These are phyloP conservation scores for Hemerocallis citrina DNA, from an alignment of 106 monocot genomes.

Conservation along the genomic window DNA sequence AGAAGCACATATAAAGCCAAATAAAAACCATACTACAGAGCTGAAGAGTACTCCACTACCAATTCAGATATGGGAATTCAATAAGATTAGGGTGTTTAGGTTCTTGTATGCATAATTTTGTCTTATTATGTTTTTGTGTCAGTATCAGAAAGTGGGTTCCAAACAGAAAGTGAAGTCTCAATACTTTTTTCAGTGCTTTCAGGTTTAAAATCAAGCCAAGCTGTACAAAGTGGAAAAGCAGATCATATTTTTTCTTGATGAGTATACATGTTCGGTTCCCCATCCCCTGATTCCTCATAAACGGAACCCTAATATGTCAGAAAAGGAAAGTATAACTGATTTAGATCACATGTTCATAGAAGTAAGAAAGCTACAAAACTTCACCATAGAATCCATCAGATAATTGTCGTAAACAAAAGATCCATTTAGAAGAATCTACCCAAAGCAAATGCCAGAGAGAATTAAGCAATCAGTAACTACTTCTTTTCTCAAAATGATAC, in stretches of 20 bases:
- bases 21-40: no score
- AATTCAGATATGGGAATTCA: no score
- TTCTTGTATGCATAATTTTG: no score
- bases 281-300: slow-evolving; percentile 66
- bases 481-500: neutral
- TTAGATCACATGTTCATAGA: neutral
- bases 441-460: neutral
- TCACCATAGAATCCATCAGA: neutral
- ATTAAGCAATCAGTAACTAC: neutral
- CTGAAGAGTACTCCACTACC: no score
- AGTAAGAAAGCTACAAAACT: neutral
- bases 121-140: no score
- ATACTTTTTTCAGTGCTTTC: slow-evolving; percentile 77
- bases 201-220: slow-evolving; percentile 83
- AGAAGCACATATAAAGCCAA: no score
- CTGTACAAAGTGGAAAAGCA: slow-evolving; percentile 74
- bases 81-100: no score
- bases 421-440: neutral
- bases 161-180: neutral
- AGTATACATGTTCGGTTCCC: slow-evolving; percentile 72
- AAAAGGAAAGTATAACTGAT: no score
- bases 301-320: slow-evolving; percentile 59
- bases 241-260: slow-evolving; percentile 80
- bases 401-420: neutral
- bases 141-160: no score